Base-by-base conservation (phyloP, 2,329 filamentous ascomycete genomes). In the Cyphellophora europaea region DNA sequence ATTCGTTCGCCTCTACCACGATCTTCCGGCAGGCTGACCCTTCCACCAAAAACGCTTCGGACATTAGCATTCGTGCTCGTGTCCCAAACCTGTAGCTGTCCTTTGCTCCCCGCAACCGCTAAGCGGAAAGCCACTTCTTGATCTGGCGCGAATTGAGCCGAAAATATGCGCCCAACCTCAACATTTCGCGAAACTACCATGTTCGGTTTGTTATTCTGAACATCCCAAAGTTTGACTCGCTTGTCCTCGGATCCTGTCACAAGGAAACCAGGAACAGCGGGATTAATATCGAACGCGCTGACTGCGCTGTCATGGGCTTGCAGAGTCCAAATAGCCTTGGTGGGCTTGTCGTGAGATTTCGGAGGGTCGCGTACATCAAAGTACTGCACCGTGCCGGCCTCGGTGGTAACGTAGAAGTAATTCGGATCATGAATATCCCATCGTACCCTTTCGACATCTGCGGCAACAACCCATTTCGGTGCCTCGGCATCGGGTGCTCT, bases 151-250 rank as follows among this genome's bases (percentile, higher is more conserved):
- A 96, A 98, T 5, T 73, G 74, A 2, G 88, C 82, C 8, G 85
- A 85, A 61, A 98, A 98, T 23, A 98, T 82, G 62, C 89, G 93
- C 41, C 91, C 91, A 12, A 98, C 84, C 36, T 93, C 91, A 30
- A 96, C 67, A 58, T 96, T 89, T 48, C 91, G 79, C 16, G 84
- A 83, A 4, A 93, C 84, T 2, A 98, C 86, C 75, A 98, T 83
- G 41, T 78, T 83, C 1, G 91, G 91, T 2, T 86, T 87, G 27
- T 74, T 74, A 10, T 80, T 61, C 49, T 81, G 74, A 38, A 95
- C 77, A 61, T 94, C 94, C 91, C 91, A 98, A 38, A 98, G 70
- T 70, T 98, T 98, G 50, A 96, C 87, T 5, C 82, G 84, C 67
- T 86, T 89, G 67, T 98, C 91, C 11, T 84, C 88, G 2, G 87